Percentiles rank a stretch among this genome's conserved stretches.
Evolutionary conservation across 257 asterid species (phyloP).

Genomic region (Mentha longifolia): DNA sequence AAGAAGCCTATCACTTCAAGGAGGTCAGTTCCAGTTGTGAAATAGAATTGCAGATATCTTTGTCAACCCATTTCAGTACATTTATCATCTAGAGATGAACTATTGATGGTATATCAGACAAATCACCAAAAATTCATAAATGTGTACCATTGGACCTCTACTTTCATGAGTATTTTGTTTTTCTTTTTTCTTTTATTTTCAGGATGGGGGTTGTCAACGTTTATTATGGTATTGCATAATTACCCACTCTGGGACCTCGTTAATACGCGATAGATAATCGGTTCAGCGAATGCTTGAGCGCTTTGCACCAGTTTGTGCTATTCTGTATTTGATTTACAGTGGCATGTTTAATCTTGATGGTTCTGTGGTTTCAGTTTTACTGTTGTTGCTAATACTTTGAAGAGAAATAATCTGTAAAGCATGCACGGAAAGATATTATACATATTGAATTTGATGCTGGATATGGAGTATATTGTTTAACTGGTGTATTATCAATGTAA

Average conservation of each 20-base stretch:
- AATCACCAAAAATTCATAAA: conserved; percentile 2
- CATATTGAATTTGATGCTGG: conserved; percentile 13
- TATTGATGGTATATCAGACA: conserved; percentile 15
- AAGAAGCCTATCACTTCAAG: conserved; percentile 66
- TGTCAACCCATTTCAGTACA: conserved; percentile 11
- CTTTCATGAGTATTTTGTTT: neutral
- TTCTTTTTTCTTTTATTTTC: neutral
- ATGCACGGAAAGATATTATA: conserved; percentile 15
- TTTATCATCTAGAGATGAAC: conserved; percentile 19
- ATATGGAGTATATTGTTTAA: neutral
- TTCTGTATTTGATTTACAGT: conserved; percentile 12
- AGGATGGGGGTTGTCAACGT: neutral
- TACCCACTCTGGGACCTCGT: conserved; percentile 20
- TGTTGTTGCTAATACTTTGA: conserved; percentile 13
- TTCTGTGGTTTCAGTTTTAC: conserved; percentile 10
- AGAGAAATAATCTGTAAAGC: conserved; percentile 19
- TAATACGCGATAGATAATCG: neutral
- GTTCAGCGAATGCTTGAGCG: conserved; percentile 18
- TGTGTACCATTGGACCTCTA: conserved; percentile 22
- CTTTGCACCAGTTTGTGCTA: neutral
- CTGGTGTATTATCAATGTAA: conserved; percentile 14
- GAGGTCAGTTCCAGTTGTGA: conserved; percentile 53
- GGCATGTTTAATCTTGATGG: neutral
- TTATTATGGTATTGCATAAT: conserved; percentile 25
- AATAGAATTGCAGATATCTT: conserved; percentile 28